Evolutionary conservation across 805 yeast genomes (phyloP).

Genomic region (Millerozyma miso): DNA sequence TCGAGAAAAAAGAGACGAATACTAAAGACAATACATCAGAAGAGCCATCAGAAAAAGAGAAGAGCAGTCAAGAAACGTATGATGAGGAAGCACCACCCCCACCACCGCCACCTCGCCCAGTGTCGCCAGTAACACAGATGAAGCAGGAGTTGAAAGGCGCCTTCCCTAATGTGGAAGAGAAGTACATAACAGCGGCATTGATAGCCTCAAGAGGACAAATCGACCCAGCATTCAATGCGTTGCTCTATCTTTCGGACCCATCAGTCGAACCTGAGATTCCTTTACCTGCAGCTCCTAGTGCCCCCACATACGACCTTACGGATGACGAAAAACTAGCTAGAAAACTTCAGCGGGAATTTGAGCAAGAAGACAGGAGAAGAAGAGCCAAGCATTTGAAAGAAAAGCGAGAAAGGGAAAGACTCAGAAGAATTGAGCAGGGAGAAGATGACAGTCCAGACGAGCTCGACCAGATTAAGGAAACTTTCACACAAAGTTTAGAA

Average conservation of each 20-base stretch:
- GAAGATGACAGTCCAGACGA: slow-evolving; percentile 43
- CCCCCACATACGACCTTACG: not conserved
- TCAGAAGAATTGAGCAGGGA: slow-evolving; percentile 9
- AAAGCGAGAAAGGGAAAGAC: slow-evolving; percentile 9
- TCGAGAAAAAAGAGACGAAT: slow-evolving; percentile 4
- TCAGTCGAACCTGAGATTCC: slow-evolving; percentile 50
- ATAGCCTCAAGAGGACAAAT: slow-evolving; percentile 80
- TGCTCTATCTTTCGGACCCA: slow-evolving; percentile 77
- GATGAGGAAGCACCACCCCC: slow-evolving; percentile 23
- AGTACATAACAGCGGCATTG: slow-evolving; percentile 68
- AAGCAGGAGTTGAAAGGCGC: slow-evolving; percentile 71
- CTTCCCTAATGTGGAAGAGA: slow-evolving; percentile 73
- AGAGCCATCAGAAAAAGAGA: not conserved
- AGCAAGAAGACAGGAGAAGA: slow-evolving; percentile 35
- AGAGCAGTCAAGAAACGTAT: slow-evolving; percentile 6
- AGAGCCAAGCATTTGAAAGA: slow-evolving; percentile 14
- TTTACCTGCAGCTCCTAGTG: slow-evolving; percentile 5
- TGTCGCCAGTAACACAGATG: slow-evolving; percentile 53
- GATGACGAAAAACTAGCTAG: slow-evolving; percentile 85
- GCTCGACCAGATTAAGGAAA: slow-evolving; percentile 62
- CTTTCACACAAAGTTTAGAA: slow-evolving; percentile 68
- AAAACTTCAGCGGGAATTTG: slow-evolving; percentile 65
- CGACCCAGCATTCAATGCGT: slow-evolving; percentile 86
- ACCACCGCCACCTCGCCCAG: slow-evolving; percentile 51
- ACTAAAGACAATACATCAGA: not conserved